Evolutionary conservation across 805 yeast genomes (phyloP).

Genomic region (Maudiozyma saulgeensis): DNA sequence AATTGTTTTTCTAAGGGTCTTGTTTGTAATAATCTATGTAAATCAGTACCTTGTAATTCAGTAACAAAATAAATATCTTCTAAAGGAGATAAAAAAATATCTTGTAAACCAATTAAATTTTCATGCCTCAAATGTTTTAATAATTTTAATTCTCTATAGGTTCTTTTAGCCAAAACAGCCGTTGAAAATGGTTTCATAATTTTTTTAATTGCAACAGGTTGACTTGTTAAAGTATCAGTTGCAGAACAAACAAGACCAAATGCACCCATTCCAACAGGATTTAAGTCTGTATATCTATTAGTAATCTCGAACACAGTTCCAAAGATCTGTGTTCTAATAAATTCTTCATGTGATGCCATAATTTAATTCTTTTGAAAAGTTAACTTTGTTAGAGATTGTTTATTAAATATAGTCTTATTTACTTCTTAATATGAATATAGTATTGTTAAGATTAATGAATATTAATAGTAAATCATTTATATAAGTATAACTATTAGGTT

Average conservation of each 20-base stretch:
- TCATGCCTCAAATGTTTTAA: constrained; percentile 92
- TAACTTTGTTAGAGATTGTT: too few relatives aligned
- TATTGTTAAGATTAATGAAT: too few relatives aligned
- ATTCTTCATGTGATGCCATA: constrained; percentile 33
- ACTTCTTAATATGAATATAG: too few relatives aligned
- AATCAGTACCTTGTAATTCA: constrained; percentile 92
- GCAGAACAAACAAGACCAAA: constrained; percentile 98
- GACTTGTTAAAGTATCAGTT: constrained; percentile 77
- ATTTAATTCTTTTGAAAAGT: too few relatives aligned
- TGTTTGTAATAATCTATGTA: constrained; percentile 81
- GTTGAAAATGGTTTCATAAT: constrained; percentile 96
- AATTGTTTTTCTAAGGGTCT: constrained; percentile 94
- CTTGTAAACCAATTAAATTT: constrained; percentile 84
- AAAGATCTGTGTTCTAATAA: constrained; percentile 74
- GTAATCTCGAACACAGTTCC: constrained; percentile 95
- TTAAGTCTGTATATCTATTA: constrained; percentile 77
- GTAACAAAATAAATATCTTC: constrained; percentile 96
- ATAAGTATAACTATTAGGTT: too few relatives aligned
- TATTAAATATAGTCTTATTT: too few relatives aligned
- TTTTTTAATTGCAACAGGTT: constrained; percentile 93
- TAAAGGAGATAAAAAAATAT: constrained; percentile 84
- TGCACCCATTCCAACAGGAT: constrained; percentile 99
- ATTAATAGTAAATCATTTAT: too few relatives aligned
- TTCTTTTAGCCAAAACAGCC: constrained; percentile 88
- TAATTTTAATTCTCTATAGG: constrained; percentile 89